phyloP scores from a whole-genome alignment of 1,284 basidiomycete species.

The Ceratobasidium sp. region DNA sequence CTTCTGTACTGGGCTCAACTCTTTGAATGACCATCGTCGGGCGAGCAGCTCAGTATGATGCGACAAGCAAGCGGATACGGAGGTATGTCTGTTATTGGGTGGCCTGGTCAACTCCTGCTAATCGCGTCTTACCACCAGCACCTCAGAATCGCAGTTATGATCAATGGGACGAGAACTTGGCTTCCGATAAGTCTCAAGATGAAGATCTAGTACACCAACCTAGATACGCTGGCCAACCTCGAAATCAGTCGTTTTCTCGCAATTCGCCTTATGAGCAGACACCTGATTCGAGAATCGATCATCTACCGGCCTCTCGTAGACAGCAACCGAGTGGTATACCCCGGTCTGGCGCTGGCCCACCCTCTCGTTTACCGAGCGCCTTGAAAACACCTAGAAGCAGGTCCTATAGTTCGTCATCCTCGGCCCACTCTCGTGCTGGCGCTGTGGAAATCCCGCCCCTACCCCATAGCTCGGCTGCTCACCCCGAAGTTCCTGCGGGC shows the following conservation, averaged over 20 bases:
- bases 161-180: not conserved
- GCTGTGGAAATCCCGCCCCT: constrained; percentile 24
- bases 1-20: not conserved
- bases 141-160: not conserved
- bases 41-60: constrained; percentile 5
- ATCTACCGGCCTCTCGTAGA: not conserved
- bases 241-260: not conserved
- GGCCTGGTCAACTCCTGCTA: not conserved
- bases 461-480: not conserved
- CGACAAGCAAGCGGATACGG: constrained; percentile 12
- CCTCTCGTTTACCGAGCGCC: constrained; percentile 28
- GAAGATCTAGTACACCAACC: not conserved
- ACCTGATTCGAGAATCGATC: not conserved
- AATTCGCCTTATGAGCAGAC: not conserved
- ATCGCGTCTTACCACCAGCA: not conserved
- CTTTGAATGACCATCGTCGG: not conserved
- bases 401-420: constrained; percentile 32
- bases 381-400: constrained; percentile 17
- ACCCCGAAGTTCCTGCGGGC: not conserved
- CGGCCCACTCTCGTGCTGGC: constrained; percentile 8
- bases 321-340: constrained; percentile 25
- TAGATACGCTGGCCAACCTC: not conserved
- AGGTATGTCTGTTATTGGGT: not conserved
- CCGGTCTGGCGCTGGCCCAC: not conserved
- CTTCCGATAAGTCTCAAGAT: constrained; percentile 23